Base-by-base conservation (phyloP, 371 early-diverging fungal species). In the Lichtheimia ramosa region DNA sequence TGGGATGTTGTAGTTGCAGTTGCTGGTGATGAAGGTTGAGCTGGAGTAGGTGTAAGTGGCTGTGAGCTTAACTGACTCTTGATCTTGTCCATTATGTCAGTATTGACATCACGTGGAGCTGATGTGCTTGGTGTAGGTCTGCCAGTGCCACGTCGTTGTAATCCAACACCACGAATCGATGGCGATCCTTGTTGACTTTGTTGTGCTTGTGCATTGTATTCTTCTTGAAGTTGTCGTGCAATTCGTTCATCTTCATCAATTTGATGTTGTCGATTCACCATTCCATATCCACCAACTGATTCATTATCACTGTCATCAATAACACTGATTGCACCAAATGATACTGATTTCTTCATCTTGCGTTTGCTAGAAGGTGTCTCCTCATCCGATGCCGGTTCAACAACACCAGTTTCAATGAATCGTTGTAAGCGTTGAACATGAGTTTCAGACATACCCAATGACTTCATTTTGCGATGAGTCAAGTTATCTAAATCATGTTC, bases 361-460 rank as follows among this genome's bases (percentile, higher is more conserved):
- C 64, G 63, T 58, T 34, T 53, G 50, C 57, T 48, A 13, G 41
- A 24, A 13, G 21, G 13, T 24, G 43, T 39, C 58, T 77, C 82
- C 40, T 72, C 73, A 61, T 83, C 69, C 43, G 80, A 66, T 57
- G 66, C 65, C 54, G 74, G 77, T 65, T 65, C 78, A 0, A 68
- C 54, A 4, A 58, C 59, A 65, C 62, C 70, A 1, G 70, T 73
- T 34, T 77, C 83, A 48, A 81, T 71, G 50, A 70, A 83, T 16
- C 89, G 87, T 48, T 86, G 82, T 21, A 95, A 81, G n/a, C 93
- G 81, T 48, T 87, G 82, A 14, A 94, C 89, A 66, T 95, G 92
- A 0, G 89, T 88, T 66, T 93, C 93, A 16, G 85, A 77, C 61
- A 96, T 85, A 6, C 91, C 92, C 48, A 96, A 75, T 12, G 80